Evolutionary conservation across 805 yeast genomes (phyloP), one percentile per base, ranked within the genome.

Genomic region (Cyberlindnera maritima): DNA sequence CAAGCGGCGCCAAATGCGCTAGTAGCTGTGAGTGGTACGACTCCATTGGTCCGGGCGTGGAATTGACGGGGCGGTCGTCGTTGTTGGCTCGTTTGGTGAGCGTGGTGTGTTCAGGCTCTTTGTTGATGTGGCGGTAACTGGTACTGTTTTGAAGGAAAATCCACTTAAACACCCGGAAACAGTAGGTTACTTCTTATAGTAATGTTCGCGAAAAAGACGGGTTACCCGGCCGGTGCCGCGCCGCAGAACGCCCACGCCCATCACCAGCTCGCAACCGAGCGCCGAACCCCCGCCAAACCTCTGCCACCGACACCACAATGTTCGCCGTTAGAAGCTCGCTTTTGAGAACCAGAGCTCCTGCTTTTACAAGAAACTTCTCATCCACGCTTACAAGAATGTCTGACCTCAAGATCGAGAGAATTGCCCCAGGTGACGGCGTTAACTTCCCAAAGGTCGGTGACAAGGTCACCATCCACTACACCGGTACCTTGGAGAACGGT

Each of bases 401-500:
- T 17, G 65, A 59, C 52, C 52, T 61, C 19, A 56, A 61, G 52
- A 61, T 61, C 36, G 63, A 61, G 48, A 60, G 64, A 59, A 50
- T 54, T 28, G 38, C 61, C 36, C 59, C 63, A 55, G 65, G 97
- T 69, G 96, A 92, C 68, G 96, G 94, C 55, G 77, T 75, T 65
- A 84, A 83, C 61, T 91, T 76, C 81, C 97, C 98, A 65, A 75
- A 85, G 69, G 66, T 74, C 35, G 97, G 97, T 60, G 97, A 91
- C 72, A 71, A 75, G 55, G 94, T 92, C 57, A 84, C 97, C 55
- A 92, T 92, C 65, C 97, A 92, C 75, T 92, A 92, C 81, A 85
- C 88, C 44, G 98, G 98, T 61, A 90, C 96, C 48, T 79, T 92
- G 65, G 96, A 88, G 70, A 87, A 88, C 70, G 98, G 98, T 62